Evolutionary conservation across 805 yeast genomes (phyloP).

Genomic region (Tanozyma kutaoensis): DNA sequence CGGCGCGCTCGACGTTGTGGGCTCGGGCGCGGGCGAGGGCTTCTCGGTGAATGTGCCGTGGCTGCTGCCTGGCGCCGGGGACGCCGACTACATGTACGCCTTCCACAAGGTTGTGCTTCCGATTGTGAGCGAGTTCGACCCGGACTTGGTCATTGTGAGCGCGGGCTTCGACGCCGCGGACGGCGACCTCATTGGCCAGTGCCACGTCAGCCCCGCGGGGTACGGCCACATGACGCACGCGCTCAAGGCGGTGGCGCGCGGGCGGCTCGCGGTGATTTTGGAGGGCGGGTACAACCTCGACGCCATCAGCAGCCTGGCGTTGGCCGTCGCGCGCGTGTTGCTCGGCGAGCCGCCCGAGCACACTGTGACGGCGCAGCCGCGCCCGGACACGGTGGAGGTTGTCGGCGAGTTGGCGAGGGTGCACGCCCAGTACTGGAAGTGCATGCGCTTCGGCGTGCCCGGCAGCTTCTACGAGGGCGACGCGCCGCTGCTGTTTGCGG

Average conservation of each 20-base stretch:
- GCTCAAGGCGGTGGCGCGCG: conserved; percentile 78
- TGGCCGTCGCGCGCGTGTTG: conserved; percentile 82
- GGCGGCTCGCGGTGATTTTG: conserved; percentile 75
- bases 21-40: conserved; percentile 82
- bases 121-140: conserved; percentile 74
- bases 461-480: conserved; percentile 35
- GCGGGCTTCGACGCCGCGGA: conserved; percentile 99
- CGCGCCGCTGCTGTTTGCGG: conserved; percentile 42
- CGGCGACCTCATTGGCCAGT: conserved; percentile 94
- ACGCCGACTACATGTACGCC: conserved; percentile 90
- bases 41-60: conserved; percentile 86
- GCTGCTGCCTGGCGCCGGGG: conserved; percentile 85
- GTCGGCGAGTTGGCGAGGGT: conserved; percentile 67
- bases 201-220: conserved; percentile 90
- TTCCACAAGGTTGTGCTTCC: conserved; percentile 82
- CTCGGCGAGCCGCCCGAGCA: conserved; percentile 93
- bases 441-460: conserved; percentile 43
- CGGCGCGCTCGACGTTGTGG: conserved; percentile 71
- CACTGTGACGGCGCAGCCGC: conserved; percentile 52
- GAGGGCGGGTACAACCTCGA: conserved; percentile 97
- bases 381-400: conserved; percentile 63
- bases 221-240: conserved; percentile 94
- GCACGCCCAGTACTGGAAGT: conserved; percentile 83
- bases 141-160: conserved; percentile 85
- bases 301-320: conserved; percentile 79